Evolutionary conservation across 495 filamentous ascomycete genomes (phyloP).

Genomic region (Evansstolkia leycettana): DNA sequence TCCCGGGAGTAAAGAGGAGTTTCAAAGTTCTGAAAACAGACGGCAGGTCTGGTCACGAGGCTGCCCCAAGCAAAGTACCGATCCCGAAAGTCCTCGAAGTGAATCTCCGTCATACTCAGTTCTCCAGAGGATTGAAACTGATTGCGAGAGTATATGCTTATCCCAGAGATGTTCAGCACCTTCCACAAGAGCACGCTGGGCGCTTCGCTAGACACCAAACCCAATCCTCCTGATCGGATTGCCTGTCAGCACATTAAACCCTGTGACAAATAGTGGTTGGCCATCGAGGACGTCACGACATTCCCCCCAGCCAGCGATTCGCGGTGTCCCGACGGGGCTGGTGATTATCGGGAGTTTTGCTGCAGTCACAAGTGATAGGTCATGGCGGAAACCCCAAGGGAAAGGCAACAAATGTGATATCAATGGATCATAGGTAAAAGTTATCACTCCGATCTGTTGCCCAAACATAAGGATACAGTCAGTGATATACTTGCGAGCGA

Average conservation of each 20-base stretch:
- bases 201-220: background rate
- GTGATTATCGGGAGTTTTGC: background rate
- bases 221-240: background rate
- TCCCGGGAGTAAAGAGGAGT: conserved; percentile 3
- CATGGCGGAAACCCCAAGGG: conserved; percentile 9
- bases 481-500: background rate
- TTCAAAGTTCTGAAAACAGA: conserved; percentile 5
- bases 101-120: conserved; percentile 3
- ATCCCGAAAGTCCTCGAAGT: conserved; percentile 1
- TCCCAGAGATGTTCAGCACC: background rate
- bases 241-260: background rate
- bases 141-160: conserved; percentile 1
- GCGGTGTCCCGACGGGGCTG: background rate
- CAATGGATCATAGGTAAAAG: background rate
- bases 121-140: conserved; percentile 3
- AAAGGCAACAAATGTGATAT: background rate
- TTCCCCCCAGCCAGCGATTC: background rate
- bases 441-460: background rate
- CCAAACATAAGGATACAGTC: background rate
- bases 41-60: conserved; percentile 1
- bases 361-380: conserved; percentile 10
- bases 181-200: background rate
- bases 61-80: conserved; percentile 2
- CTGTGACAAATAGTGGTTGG: background rate
- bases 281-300: background rate